Conservation (phyloP, 768 basidiomycete genomes). For the Podaxis rugospora region DNA sequence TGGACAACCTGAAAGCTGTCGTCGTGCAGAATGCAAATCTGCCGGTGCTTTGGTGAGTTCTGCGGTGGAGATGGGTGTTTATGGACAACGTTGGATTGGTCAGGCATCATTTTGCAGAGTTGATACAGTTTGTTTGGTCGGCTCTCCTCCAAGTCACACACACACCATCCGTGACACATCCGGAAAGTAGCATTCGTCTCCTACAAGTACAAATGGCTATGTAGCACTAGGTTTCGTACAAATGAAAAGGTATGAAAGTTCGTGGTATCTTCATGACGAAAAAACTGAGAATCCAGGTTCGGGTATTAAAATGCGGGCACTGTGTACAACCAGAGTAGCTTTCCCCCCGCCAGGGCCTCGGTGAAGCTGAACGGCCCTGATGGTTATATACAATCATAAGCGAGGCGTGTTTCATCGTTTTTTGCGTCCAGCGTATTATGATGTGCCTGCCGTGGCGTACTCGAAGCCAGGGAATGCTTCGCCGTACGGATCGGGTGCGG, state of each 20-base stretch:
- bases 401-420: neutral
- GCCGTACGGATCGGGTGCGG: conserved; percentile 59
- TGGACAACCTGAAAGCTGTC: conserved; percentile 35
- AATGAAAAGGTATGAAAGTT: neutral
- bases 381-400: conserved; percentile 1
- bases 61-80: conserved; percentile 23
- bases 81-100: conserved; percentile 29
- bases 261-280: conserved; percentile 3
- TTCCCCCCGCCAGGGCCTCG: neutral
- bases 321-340: neutral
- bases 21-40: conserved; percentile 14
- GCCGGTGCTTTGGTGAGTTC: conserved; percentile 14
- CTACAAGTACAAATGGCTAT: conserved; percentile 7
- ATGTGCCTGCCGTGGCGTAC: conserved; percentile 38
- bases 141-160: neutral
- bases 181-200: neutral
- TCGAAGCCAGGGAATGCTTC: conserved; percentile 75
- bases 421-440: conserved; percentile 11
- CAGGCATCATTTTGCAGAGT: conserved; percentile 40
- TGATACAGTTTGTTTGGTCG: conserved; percentile 39
- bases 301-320: conserved; percentile 4
- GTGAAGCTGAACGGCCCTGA: neutral
- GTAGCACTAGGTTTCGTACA: conserved; percentile 9
- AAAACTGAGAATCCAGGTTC: neutral
- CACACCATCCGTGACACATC: neutral